These are phyloP conservation scores for Ascodesmis nigricans DNA, from an alignment of 495 filamentous ascomycete genomes.

Conservation along the genomic window DNA sequence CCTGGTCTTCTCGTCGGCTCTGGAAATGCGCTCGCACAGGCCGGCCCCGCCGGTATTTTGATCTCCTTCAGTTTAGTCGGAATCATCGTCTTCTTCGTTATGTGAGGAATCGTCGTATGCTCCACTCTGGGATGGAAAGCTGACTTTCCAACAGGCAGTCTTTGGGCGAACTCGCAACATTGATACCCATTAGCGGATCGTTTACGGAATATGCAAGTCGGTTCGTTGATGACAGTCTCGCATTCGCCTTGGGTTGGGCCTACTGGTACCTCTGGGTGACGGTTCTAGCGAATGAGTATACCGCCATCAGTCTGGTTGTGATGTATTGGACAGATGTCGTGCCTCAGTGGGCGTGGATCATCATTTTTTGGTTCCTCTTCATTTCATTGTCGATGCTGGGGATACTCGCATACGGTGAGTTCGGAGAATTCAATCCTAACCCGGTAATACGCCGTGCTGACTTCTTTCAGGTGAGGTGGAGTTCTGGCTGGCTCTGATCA, in stretches of 20 bases:
- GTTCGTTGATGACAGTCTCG: constrained; percentile 32
- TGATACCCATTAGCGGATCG: constrained; percentile 32
- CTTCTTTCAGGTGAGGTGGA: too few species aligned
- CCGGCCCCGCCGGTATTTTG: constrained; percentile 38
- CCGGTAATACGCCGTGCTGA: too few species aligned
- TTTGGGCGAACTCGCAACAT: constrained; percentile 35
- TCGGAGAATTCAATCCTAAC: too few species aligned
- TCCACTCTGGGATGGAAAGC: neutral
- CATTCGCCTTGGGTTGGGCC: constrained; percentile 34
- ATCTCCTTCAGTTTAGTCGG: constrained; percentile 42
- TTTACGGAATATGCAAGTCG: constrained; percentile 36
- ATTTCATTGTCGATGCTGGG: constrained; percentile 24
- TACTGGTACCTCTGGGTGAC: constrained; percentile 39
- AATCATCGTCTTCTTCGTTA: constrained; percentile 42
- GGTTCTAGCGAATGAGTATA: constrained; percentile 32
- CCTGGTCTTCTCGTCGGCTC: constrained; percentile 35
- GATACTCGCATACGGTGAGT: constrained; percentile 27
- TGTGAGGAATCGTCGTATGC: constrained; percentile 15
- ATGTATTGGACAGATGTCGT: constrained; percentile 21
- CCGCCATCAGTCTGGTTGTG: constrained; percentile 26
- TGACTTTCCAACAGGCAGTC: constrained; percentile 23
- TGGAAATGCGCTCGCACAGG: constrained; percentile 36
- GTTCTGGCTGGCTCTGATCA: constrained; percentile 28
- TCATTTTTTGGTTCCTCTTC: constrained; percentile 40
- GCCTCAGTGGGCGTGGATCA: constrained; percentile 31